Base-by-base conservation (phyloP, 306 rosid species). In the Mucuna pruriens region DNA sequence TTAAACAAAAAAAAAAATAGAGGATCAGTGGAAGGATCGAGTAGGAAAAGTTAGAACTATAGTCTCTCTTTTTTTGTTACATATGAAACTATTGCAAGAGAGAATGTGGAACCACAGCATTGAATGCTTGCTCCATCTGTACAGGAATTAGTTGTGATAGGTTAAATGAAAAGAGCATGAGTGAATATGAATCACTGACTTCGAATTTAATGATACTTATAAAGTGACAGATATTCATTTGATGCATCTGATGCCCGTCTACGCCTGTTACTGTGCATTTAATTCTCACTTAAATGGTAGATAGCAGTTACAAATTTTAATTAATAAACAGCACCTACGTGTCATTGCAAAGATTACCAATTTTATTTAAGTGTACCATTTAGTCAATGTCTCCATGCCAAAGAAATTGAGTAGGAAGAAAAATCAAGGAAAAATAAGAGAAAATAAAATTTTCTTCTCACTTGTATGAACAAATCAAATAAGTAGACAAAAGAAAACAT, bases 281-380 rank as follows among this genome's bases (percentile, higher is more conserved):
- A 89, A 80, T 78, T 52, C 68, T 20, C 1, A 71, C 36, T 74
- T 67, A 78, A 75, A 80, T 29, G 82, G 84, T 82, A 40, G 88
- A 4, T 87, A 23, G 58, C 78, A 57, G 90, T 86, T 87, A 48
- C 52, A 58, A 62, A 42, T 13, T 20, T 62, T 20, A 19, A 19
- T 36, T 55, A 76, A 78, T 85, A 49, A 65, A 65, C 1, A 36
- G 13, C 44, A 38, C 4, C 58, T 25, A 78, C 46, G 36, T 79
- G 46, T 79, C 65, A 20, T 36, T 51, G 15, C 75, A 49, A 16
- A 20, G 19, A 49, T 65, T 66, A 11, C 20, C 4, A 16, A 36
- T 20, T 39, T 66, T n/a, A 23, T 29, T 29, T 29, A 1, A 29
- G 31, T 29, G 31, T 29, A 51, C 3, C 5, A 36, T 36, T 36